Percentiles rank a stretch among this genome's conserved stretches.
Evolutionary conservation across 345 rosid genomes (phyloP).

Genomic region (Geranium rotundifolium): DNA sequence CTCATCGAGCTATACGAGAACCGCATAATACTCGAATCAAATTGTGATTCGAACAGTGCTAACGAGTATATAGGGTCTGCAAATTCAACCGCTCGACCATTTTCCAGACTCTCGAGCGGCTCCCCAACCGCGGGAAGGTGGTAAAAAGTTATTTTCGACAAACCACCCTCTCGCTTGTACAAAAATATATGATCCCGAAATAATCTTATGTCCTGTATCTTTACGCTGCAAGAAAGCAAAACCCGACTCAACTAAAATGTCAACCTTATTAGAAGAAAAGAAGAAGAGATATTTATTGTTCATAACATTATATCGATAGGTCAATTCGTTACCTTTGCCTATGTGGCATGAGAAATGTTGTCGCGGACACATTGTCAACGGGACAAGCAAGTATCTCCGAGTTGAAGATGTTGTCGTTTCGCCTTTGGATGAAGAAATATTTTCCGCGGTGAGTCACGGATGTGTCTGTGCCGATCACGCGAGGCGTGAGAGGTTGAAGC

Average conservation of each 20-base stretch:
- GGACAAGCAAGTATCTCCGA: slow-evolving; percentile 71
- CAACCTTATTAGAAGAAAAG: too few relatives aligned
- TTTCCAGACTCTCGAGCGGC: slow-evolving; percentile 49
- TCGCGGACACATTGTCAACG: slow-evolving; percentile 43
- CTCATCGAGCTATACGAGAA: slow-evolving; percentile 72
- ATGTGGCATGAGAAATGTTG: slow-evolving; percentile 62
- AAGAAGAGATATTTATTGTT: not conserved
- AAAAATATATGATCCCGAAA: slow-evolving; percentile 68
- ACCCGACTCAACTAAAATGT: not conserved
- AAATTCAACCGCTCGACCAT: slow-evolving; percentile 50
- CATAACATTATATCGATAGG: too few relatives aligned
- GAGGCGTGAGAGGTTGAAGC: slow-evolving; percentile 62
- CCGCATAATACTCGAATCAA: slow-evolving; percentile 59
- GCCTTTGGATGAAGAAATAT: slow-evolving; percentile 62
- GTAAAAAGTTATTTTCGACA: slow-evolving; percentile 45
- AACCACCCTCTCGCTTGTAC: slow-evolving; percentile 70
- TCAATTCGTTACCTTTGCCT: slow-evolving; percentile 48
- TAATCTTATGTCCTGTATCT: slow-evolving; percentile 65
- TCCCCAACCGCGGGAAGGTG: slow-evolving; percentile 62
- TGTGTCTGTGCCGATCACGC: slow-evolving; percentile 53
- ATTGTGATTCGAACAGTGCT: slow-evolving; percentile 39
- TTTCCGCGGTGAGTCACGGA: slow-evolving; percentile 72
- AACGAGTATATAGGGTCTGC: slow-evolving; percentile 59
- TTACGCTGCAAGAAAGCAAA: slow-evolving; percentile 37
- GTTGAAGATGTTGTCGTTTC: slow-evolving; percentile 69